Conservation (phyloP, 495 filamentous ascomycete genomes). For the Rhypophila decipiens region DNA sequence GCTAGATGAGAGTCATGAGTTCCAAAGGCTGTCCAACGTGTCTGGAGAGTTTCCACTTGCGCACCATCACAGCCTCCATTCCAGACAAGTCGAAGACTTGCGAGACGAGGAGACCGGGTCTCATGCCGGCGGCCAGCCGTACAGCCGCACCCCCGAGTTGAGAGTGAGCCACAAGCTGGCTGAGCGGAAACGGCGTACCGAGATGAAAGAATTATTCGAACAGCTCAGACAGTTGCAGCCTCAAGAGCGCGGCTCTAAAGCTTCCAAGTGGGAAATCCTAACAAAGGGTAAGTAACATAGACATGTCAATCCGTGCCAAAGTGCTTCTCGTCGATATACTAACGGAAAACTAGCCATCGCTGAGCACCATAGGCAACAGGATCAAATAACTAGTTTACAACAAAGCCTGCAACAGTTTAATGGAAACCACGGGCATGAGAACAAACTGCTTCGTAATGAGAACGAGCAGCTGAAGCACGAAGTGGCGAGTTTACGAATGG, state of each 20-base stretch:
- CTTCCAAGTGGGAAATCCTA: slow-evolving; percentile 98
- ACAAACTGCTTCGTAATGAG: too few relatives aligned
- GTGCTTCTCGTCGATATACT: too few relatives aligned
- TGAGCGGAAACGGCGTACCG: slow-evolving; percentile 88
- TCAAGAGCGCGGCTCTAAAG: slow-evolving; percentile 81
- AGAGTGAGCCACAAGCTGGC: slow-evolving; percentile 92
- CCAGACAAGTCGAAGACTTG: slow-evolving; percentile 62
- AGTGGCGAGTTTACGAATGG: background rate
- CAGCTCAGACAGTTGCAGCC: slow-evolving; percentile 75
- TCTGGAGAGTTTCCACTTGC: slow-evolving; percentile 37
- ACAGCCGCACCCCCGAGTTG: slow-evolving; percentile 92
- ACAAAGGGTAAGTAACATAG: slow-evolving; percentile 79
- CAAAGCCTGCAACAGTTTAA: too few relatives aligned
- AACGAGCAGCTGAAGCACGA: background rate
- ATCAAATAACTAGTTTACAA: too few relatives aligned
- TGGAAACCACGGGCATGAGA: too few relatives aligned
- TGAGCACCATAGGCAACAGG: too few relatives aligned
- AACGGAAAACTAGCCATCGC: too few relatives aligned
- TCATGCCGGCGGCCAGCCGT: slow-evolving; percentile 62
- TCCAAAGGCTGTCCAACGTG: slow-evolving; percentile 24
- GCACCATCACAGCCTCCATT: slow-evolving; percentile 72
- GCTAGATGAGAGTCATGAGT: slow-evolving; percentile 46
- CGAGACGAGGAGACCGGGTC: slow-evolving; percentile 51
- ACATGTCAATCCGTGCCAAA: too few relatives aligned
- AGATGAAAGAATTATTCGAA: slow-evolving; percentile 98